These are phyloP conservation scores for Dipteronia dyeriana DNA, from an alignment of 345 rosid genomes.

Conservation along the genomic window DNA sequence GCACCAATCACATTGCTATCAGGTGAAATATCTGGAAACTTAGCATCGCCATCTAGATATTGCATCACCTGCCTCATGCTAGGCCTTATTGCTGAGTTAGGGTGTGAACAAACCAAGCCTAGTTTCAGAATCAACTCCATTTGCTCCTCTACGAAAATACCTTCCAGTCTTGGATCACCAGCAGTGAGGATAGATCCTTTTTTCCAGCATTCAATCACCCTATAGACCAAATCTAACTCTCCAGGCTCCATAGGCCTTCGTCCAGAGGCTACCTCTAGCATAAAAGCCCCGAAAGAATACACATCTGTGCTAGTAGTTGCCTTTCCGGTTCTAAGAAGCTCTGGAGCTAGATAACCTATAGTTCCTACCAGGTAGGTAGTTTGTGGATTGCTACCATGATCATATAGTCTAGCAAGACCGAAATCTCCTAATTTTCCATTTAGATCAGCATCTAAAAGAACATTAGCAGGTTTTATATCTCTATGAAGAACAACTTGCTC, in stretches of 20 bases:
- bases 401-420: conserved; percentile 39
- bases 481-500: conserved; percentile 47
- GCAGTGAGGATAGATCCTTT: conserved; percentile 21
- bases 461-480: conserved; percentile 45
- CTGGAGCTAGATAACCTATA: conserved; percentile 50
- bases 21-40: conserved; percentile 6
- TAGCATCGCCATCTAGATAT: conserved; percentile 35
- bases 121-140: conserved; percentile 34
- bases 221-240: conserved; percentile 33
- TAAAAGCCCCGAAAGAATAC: conserved; percentile 44
- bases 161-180: conserved; percentile 15
- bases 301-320: conserved; percentile 45
- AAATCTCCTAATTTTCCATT: conserved; percentile 48
- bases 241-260: conserved; percentile 40
- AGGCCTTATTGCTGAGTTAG: conserved; percentile 26
- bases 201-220: conserved; percentile 28
- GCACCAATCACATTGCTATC: not conserved
- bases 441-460: conserved; percentile 37
- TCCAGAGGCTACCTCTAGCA: conserved; percentile 55
- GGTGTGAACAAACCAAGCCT: conserved; percentile 33
- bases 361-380: conserved; percentile 41
- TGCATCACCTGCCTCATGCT: conserved; percentile 28
- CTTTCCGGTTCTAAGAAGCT: conserved; percentile 38
- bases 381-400: conserved; percentile 37
- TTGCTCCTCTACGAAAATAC: conserved; percentile 31